These are phyloP conservation scores for Suillus brevipes DNA, from an alignment of 768 basidiomycete genomes.

Conservation along the genomic window DNA sequence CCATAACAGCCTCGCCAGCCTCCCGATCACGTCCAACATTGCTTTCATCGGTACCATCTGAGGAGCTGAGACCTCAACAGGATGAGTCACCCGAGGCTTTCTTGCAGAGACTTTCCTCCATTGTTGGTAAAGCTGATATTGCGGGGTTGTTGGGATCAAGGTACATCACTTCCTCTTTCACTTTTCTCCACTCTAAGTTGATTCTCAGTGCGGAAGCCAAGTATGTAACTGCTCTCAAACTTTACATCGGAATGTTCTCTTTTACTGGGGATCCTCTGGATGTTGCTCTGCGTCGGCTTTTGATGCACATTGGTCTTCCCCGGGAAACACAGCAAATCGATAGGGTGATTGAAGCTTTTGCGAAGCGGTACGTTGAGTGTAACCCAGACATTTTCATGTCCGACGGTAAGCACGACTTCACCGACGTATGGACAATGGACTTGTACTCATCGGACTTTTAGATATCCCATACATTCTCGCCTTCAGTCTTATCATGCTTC, in stretches of 20 bases:
- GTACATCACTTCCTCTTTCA: constrained; percentile 40
- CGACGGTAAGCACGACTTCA: constrained; percentile 52
- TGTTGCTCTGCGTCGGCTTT: constrained; percentile 81
- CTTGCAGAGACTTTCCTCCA: constrained; percentile 59
- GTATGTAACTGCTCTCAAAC: constrained; percentile 63
- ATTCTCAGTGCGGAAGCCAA: constrained; percentile 65
- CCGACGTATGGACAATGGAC: neutral
- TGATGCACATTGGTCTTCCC: constrained; percentile 91
- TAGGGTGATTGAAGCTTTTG: constrained; percentile 94
- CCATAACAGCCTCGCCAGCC: constrained; percentile 22
- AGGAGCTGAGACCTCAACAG: constrained; percentile 53
- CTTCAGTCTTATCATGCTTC: constrained; percentile 97
- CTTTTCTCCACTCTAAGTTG: constrained; percentile 12
- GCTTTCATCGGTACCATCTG: constrained; percentile 41
- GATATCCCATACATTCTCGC: constrained; percentile 95
- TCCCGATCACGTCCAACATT: constrained; percentile 47
- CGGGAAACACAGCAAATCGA: constrained; percentile 99
- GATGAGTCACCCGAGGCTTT: constrained; percentile 75
- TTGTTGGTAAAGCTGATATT: constrained; percentile 76
- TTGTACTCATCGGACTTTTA: constrained; percentile 29
- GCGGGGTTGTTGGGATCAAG: constrained; percentile 79
- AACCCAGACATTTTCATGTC: constrained; percentile 80
- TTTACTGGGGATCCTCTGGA: constrained; percentile 85
- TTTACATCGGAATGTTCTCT: constrained; percentile 75
- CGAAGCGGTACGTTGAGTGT: constrained; percentile 76